A percentile compares a stretch with the other conserved stretches of the same genome.
phyloP scores from a whole-genome alignment of 768 basidiomycete genomes.

The Clavulina sp. region DNA sequence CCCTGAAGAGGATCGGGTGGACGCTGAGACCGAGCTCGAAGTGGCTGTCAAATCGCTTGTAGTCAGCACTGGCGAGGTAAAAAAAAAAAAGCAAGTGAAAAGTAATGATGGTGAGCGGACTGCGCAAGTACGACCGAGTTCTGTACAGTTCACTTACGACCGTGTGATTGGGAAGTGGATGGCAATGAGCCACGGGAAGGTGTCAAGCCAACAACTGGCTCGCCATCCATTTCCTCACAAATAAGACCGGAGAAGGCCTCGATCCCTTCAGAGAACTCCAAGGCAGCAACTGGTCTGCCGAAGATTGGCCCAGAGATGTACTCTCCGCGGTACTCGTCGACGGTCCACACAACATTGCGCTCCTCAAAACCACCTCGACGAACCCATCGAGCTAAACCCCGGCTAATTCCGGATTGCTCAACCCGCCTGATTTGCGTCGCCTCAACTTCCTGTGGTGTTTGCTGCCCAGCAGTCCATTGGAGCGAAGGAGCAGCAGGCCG shows the following conservation, averaged over 20 bases:
- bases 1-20: too few species aligned
- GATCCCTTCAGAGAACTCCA: constrained; percentile 1
- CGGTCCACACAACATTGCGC: constrained; percentile 33
- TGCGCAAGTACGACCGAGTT: too few species aligned
- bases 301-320: not conserved
- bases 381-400: constrained; percentile 50
- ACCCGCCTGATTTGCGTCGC: constrained; percentile 3
- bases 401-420: constrained; percentile 21
- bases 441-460: not conserved
- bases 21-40: too few species aligned
- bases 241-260: not conserved
- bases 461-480: constrained; percentile 4
- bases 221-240: too few species aligned
- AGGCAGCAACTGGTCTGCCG: not conserved
- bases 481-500: constrained; percentile 7
- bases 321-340: not conserved
- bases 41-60: too few species aligned
- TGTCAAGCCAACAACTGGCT: too few species aligned
- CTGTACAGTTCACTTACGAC: too few species aligned
- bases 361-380: constrained; percentile 64
- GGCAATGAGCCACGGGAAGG: too few species aligned
- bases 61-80: too few species aligned
- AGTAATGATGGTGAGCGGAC: too few species aligned
- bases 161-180: too few species aligned
- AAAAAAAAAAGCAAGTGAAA: too few species aligned